Evolutionary conservation across 2,329 filamentous ascomycete species (phyloP), one percentile per base, ranked within the genome.

Genomic region (Talaromyces sp.): DNA sequence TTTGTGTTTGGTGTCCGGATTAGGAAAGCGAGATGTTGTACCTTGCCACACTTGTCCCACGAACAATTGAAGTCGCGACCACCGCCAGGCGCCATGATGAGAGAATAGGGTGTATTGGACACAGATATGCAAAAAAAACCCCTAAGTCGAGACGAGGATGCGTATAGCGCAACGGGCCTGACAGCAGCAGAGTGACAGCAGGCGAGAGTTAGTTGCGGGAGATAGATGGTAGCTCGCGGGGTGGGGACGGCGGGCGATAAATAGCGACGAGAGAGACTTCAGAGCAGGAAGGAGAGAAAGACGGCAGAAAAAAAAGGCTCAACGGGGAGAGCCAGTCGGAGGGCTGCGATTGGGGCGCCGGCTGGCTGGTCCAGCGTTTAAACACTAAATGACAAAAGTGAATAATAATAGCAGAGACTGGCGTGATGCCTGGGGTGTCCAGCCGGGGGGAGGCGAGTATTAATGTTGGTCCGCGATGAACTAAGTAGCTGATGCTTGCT

Each of bases 31-130:
- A 11, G 50, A 24, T 17, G 50, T 24, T 46, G 59, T 70, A 78
- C 76, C 74, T 79, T 79, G 64, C 70, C 72, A 67, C 76, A 79
- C 53, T 72, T 66, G 58, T 73, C 69, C 76, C 76, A 79, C 12
- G 74, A 66, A 66, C 76, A 79, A 65, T 73, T 75, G 61, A 79
- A 79, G 63, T 75, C 74, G 66, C 75, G 75, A 63, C 73, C 72
- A 65, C 68, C 68, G 38, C 73, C 73, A 57, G 74, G 75, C 58
- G 74, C 73, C 75, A 61, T 66, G 62, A 57, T 48, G 46, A 27
- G 3, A 52, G 8, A 52, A 17, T 17, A 17, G 7, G 17, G 1
- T 52, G 19, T 31, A 17, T 10, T 26, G 48, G 32, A 38, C 17
- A 46, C 21, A 29, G 5, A 31, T 7, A 17, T 17, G 29, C 27